Conservation (phyloP, 805 yeast species). For the Lipomyces starkeyi region DNA sequence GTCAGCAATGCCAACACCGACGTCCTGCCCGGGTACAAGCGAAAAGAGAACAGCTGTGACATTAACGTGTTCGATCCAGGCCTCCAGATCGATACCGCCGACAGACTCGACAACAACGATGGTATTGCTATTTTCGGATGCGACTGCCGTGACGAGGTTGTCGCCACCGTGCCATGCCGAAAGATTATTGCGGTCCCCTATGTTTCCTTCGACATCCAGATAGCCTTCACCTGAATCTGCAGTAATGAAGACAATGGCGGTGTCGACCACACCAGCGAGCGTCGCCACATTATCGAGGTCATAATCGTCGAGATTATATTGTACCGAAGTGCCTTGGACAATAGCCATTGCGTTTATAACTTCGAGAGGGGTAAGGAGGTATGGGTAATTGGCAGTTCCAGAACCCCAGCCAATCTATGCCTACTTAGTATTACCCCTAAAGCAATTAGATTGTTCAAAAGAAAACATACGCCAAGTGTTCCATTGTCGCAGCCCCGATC, state of each 20-base stretch:
- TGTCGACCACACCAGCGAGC: conserved; percentile 57
- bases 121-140: conserved; percentile 58
- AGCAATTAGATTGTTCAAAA: not conserved
- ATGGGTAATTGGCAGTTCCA: conserved; percentile 62
- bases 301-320: conserved; percentile 55
- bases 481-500: conserved; percentile 63
- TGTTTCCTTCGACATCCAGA: conserved; percentile 61
- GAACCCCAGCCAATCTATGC: conserved; percentile 64
- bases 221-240: conserved; percentile 67
- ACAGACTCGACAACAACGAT: conserved; percentile 62
- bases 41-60: conserved; percentile 62
- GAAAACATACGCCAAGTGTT: conserved; percentile 49
- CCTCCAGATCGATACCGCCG: conserved; percentile 65
- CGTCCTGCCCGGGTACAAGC: conserved; percentile 62
- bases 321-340: conserved; percentile 54
- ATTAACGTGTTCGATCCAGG: conserved; percentile 60
- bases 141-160: conserved; percentile 53
- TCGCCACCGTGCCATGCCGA: conserved; percentile 56
- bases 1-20: conserved; percentile 64
- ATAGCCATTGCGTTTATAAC: conserved; percentile 58
- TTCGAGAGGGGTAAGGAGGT: conserved; percentile 63
- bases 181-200: conserved; percentile 62
- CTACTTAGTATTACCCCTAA: not conserved
- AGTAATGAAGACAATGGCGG: conserved; percentile 58
- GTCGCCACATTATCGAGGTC: conserved; percentile 53